Evolutionary conservation across 1,139 yeast genomes (phyloP), one percentile per base, ranked within the genome.

Genomic region (Zygoascus sp.): DNA sequence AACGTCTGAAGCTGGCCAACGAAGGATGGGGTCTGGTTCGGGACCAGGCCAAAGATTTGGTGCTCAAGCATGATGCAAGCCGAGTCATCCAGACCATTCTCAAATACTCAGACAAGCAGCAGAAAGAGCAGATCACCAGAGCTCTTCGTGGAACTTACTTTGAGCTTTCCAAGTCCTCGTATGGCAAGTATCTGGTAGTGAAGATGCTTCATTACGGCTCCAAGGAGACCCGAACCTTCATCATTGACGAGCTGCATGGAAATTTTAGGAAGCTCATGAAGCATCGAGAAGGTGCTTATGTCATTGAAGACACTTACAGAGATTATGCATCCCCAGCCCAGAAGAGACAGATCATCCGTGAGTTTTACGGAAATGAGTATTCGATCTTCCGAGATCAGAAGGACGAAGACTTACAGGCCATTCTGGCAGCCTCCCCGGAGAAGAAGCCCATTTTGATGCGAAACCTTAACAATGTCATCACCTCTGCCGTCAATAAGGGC

Each of bases 281-380:
- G 74, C 97, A 92, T 68, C 83, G 84, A 69, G 97, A 92, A 74
- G 98, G 97, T 69, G 97, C 97, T n/a, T 89, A 92, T 61, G 97
- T 92, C 35, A 90, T 90, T 54, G 97, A 92, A 69, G 98, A 92
- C 73, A 76, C 89, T 59, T 92, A 75, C 64, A 87, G 89, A 23
- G 79, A 89, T 55, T 92, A 90, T 66, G 79, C 96, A 4, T 80
- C 89, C 23, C 77, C 83, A 38, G 87, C 82, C 53, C 97, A 92
- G 68, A 86, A 80, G 66, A 79, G 80, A 47, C 96, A 88, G 68
- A 89, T 92, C 83, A 79, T 92, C 55, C 80, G 95, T 65, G 97
- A 92, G 67, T 92, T 92, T 64, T 92, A 95, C 87, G 97, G 97
- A 47, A 79, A 96, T n/a, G 95, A 88, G 67, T 90, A 83, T 62